Evolutionary conservation across 306 rosid species (phyloP).

Genomic region (Alnus rubra): DNA sequence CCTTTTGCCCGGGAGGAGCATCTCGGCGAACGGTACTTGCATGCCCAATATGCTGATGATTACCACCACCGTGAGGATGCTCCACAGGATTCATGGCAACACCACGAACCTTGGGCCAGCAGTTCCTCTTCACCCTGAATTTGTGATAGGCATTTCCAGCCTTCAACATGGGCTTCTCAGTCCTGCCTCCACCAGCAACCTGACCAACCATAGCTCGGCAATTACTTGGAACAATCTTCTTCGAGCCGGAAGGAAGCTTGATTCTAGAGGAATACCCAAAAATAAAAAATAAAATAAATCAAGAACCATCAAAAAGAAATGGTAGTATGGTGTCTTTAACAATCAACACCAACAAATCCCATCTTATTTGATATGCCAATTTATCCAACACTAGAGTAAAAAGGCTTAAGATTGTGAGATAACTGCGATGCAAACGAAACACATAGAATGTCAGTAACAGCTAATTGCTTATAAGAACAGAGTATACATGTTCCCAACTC

Average conservation of each 20-base stretch:
- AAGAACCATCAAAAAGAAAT: not conserved
- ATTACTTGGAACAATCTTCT: slow-evolving; percentile 76
- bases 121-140: slow-evolving; percentile 76
- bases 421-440: not conserved
- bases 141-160: slow-evolving; percentile 89
- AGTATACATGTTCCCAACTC: not conserved
- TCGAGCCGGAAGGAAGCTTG: slow-evolving; percentile 81
- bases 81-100: slow-evolving; percentile 94
- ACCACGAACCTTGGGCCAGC: slow-evolving; percentile 96
- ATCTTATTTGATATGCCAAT: too few relatives aligned
- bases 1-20: slow-evolving; percentile 88
- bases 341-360: not conserved
- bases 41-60: slow-evolving; percentile 87
- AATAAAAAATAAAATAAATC: not conserved
- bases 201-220: slow-evolving; percentile 87
- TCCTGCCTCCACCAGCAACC: slow-evolving; percentile 89
- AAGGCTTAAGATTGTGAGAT: not conserved
- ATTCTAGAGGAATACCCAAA: slow-evolving; percentile 36
- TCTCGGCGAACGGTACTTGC: slow-evolving; percentile 76
- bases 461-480: not conserved
- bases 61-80: slow-evolving; percentile 96
- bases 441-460: not conserved
- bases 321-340: not conserved
- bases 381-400: too few relatives aligned
- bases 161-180: slow-evolving; percentile 75